phyloP scores from a whole-genome alignment of 192 early-diverging fungal species.

The Neocallimastix lanati region DNA sequence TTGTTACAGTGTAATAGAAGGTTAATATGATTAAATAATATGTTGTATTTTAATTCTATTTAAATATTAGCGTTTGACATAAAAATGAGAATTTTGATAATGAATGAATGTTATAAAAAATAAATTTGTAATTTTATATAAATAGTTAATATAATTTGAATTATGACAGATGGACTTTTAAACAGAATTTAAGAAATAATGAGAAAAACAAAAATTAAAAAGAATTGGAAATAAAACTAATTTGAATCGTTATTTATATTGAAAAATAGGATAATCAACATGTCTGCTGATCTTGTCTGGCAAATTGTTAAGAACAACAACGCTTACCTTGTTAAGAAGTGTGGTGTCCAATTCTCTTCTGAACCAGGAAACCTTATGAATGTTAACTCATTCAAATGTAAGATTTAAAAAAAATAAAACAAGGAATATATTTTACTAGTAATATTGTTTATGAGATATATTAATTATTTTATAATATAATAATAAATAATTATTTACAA shows the following conservation, averaged over 20 bases:
- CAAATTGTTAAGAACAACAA: conserved; percentile 55
- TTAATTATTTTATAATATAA: too few relatives aligned
- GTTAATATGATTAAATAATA: background rate
- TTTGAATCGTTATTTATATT: background rate
- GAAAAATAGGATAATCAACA: background rate
- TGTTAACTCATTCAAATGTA: conserved; percentile 55
- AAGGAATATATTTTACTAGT: too few relatives aligned
- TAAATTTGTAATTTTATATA: too few relatives aligned
- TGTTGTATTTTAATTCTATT: background rate
- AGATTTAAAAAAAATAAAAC: background rate
- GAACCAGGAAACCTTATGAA: conserved; percentile 64
- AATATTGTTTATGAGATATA: too few relatives aligned
- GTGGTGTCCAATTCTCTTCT: conserved; percentile 47
- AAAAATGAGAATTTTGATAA: too few relatives aligned
- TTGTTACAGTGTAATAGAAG: background rate
- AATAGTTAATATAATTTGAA: too few relatives aligned
- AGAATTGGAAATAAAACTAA: too few relatives aligned
- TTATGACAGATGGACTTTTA: too few relatives aligned
- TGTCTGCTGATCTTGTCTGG: conserved; percentile 20
- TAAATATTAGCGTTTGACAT: too few relatives aligned
- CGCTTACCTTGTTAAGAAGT: conserved; percentile 67
- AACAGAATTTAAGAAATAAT: too few relatives aligned
- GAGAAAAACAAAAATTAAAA: too few relatives aligned
- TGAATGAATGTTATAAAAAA: too few relatives aligned
- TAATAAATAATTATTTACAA: background rate